phyloP scores from a whole-genome alignment of 2,329 filamentous ascomycete genomes.

The Emmonsiellopsis sp. region DNA sequence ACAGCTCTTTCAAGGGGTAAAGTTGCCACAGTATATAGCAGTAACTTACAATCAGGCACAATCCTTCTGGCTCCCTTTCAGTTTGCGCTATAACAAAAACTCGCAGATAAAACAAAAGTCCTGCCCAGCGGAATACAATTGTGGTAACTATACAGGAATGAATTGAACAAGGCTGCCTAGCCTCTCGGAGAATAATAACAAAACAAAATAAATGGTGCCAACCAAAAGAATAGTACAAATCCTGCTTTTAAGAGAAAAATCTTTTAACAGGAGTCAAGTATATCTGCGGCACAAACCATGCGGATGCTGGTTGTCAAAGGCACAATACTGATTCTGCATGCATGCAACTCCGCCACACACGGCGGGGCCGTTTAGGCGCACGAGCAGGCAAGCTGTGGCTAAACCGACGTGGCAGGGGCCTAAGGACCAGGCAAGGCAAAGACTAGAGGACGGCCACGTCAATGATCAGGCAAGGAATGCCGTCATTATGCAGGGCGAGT shows the following conservation, averaged over 20 bases:
- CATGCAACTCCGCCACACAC: slow-evolving; percentile 10
- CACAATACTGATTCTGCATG: slow-evolving; percentile 3
- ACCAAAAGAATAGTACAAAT: neutral
- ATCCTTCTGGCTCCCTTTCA: too few species aligned
- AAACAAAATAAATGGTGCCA: neutral
- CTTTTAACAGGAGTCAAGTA: neutral
- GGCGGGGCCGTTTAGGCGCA: slow-evolving; percentile 1
- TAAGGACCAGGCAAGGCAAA: neutral
- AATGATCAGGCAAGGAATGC: slow-evolving; percentile 6
- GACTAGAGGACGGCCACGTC: slow-evolving; percentile 23
- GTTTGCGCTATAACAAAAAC: too few species aligned
- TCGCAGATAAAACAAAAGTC: too few species aligned
- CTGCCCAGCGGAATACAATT: too few species aligned
- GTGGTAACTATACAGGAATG: too few species aligned
- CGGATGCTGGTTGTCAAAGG: neutral
- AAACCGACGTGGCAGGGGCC: slow-evolving; percentile 1
- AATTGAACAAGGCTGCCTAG: neutral
- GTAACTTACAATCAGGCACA: neutral
- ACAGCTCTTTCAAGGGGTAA: neutral
- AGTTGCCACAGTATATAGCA: neutral
- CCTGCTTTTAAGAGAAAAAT: neutral
- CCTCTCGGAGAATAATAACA: neutral
- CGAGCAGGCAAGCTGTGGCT: slow-evolving; percentile 5
- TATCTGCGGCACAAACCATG: neutral
- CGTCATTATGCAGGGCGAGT: slow-evolving; percentile 1